Base-by-base conservation (phyloP, 805 yeast genomes). In the Barnettozyma populi region DNA sequence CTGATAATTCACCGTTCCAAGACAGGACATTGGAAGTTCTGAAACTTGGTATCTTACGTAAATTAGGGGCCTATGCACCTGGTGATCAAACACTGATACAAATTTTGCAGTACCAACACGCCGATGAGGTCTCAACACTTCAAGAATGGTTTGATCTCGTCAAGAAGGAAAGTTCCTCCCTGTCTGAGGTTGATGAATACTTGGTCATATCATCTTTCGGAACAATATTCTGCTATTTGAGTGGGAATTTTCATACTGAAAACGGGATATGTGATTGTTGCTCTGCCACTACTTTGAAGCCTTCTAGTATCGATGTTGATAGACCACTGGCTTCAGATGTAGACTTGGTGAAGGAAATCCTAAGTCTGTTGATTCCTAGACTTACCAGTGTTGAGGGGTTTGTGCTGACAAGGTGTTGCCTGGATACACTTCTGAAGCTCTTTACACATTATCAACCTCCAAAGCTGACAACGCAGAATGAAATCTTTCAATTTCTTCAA, bases 401-500 rank as follows among this genome's bases (percentile, higher is more conserved):
- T 16, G 50, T 67, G 13, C 45, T 72, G 9, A 52, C 72, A 18
- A 73, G 79, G 44, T 69, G 78, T 9, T 62, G 78, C 13, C 54
- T 84, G 5, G 55, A 70, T 1, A 46, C 79, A 0, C 52, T 84
- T 8, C 72, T 68, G 56, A 74, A 74, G 53, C 57, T 82, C 1
- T 77, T 82, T 48, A 59, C 72, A 4, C 79, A 82, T 38, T 84
- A 61, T 56, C 70, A 75, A 44, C 78, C 84, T 0, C 80, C 81
- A 5, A 57, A 54, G 36, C 57, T 70, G 36, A 56, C 45, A 16
- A 54, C 45, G 53, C 64, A 47, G 11, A 54, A 57, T 31, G 49
- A 49, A 1, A 31, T 70, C 6, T 78, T 78, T 63, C 58, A 57
- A 6, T 74, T 77, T 46, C 49, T 82, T 2, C 58, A 70, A 36